phyloP scores from a whole-genome alignment of 106 monocot genomes.

The Triglochin maritima region DNA sequence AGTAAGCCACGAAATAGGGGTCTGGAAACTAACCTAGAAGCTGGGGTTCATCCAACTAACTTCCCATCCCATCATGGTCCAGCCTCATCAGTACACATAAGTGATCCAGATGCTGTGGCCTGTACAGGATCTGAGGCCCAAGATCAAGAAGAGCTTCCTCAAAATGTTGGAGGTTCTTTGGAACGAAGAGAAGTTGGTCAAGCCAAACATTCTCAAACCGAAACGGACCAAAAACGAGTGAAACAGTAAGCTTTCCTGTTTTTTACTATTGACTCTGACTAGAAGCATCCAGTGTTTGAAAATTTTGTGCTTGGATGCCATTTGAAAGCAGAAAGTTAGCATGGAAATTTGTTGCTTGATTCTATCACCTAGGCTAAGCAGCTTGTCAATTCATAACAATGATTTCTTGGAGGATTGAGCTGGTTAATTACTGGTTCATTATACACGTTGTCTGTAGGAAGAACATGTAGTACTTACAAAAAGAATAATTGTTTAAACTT shows the following conservation, averaged over 20 bases:
- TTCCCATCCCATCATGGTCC: constrained; percentile 9
- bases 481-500: no score
- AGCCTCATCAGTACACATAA: constrained; percentile 9
- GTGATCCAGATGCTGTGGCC: constrained; percentile 17
- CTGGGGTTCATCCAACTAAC: constrained; percentile 14
- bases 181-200: constrained; percentile 28
- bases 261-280: not conserved
- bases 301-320: no score
- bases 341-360: no score
- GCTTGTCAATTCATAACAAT: no score
- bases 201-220: constrained; percentile 16
- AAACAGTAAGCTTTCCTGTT: constrained; percentile 54
- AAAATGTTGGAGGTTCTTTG: constrained; percentile 19
- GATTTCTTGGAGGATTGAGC: no score
- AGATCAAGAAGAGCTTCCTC: constrained; percentile 20
- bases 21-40: constrained; percentile 24
- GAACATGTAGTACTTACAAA: no score
- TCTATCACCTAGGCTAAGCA: no score
- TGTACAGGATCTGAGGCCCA: constrained; percentile 10
- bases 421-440: no score
- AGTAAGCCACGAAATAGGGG: constrained; percentile 24
- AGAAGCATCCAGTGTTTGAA: no score
- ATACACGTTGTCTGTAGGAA: no score
- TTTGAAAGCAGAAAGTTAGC: no score
- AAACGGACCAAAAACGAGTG: constrained; percentile 56